phyloP scores from a whole-genome alignment of 139 green algal species.

The Gonium pectorale region DNA sequence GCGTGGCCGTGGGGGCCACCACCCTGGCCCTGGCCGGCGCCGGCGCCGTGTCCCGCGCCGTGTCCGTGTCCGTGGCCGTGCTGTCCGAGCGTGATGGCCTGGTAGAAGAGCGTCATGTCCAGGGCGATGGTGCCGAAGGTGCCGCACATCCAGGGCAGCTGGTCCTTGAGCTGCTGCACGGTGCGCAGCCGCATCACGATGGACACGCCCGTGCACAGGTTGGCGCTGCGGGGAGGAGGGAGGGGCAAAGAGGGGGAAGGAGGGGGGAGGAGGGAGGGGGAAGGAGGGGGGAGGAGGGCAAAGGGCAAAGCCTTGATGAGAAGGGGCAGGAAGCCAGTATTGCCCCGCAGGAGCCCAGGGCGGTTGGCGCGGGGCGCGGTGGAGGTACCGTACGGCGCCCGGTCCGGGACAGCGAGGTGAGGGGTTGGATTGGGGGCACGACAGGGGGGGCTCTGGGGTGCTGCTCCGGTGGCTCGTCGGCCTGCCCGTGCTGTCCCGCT shows the following conservation, averaged over 20 bases:
- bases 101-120: constrained; percentile 82
- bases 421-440: no score
- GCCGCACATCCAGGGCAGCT: constrained; percentile 88
- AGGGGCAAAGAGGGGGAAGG: no score
- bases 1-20: not conserved
- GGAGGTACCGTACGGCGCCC: no score
- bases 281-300: not conserved
- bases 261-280: not conserved
- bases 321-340: no score
- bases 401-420: no score
- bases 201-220: constrained; percentile 79
- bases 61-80: no score
- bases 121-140: constrained; percentile 87
- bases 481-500: no score
- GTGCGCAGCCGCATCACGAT: constrained; percentile 81
- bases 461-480: no score
- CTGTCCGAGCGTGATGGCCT: constrained; percentile 46
- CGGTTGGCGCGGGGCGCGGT: no score
- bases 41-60: not conserved
- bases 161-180: constrained; percentile 62
- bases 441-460: no score
- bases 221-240: constrained; percentile 62
- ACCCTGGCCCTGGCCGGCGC: not conserved
- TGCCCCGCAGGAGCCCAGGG: no score
- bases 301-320: no score